Percentiles rank a stretch among this genome's conserved stretches.
Conservation (phyloP, 2,329 filamentous ascomycete genomes). For the Stylonectria norvegica region DNA sequence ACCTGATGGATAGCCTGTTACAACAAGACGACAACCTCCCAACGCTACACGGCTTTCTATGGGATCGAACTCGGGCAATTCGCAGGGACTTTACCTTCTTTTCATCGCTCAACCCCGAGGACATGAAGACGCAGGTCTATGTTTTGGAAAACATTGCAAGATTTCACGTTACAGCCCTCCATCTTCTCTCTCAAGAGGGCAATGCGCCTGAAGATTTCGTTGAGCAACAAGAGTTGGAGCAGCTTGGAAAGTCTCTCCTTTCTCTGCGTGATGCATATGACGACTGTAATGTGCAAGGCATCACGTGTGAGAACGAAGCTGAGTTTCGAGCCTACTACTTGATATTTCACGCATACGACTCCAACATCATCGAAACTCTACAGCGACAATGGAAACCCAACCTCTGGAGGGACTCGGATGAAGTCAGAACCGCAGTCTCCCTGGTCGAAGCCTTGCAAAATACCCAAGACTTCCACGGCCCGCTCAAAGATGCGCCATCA, state of each 20-base stretch:
- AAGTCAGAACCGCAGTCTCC: slow-evolving; percentile 59
- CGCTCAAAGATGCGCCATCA: slow-evolving; percentile 48
- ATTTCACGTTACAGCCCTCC: slow-evolving; percentile 63
- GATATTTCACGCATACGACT: slow-evolving; percentile 57
- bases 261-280: slow-evolving; percentile 66
- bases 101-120: slow-evolving; percentile 54
- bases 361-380: slow-evolving; percentile 50
- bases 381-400: slow-evolving; percentile 56
- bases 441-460: slow-evolving; percentile 60
- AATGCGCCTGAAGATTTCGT: slow-evolving; percentile 59
- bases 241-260: slow-evolving; percentile 62
- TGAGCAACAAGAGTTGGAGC: slow-evolving; percentile 65
- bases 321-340: slow-evolving; percentile 66
- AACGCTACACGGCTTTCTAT: slow-evolving; percentile 59
- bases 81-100: slow-evolving; percentile 68
- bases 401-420: slow-evolving; percentile 53
- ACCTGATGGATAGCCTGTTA: slow-evolving; percentile 59
- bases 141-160: slow-evolving; percentile 64
- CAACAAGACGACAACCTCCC: slow-evolving; percentile 53
- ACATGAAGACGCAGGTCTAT: slow-evolving; percentile 58
- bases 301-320: slow-evolving; percentile 58
- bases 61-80: slow-evolving; percentile 66
- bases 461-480: slow-evolving; percentile 54
- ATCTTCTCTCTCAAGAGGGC: slow-evolving; percentile 57
- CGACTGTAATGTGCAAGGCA: slow-evolving; percentile 56